Percentiles rank a stretch among this genome's conserved stretches.
Conservation (phyloP, 2,329 filamentous ascomycete species). For the Monosporascus sp. region DNA sequence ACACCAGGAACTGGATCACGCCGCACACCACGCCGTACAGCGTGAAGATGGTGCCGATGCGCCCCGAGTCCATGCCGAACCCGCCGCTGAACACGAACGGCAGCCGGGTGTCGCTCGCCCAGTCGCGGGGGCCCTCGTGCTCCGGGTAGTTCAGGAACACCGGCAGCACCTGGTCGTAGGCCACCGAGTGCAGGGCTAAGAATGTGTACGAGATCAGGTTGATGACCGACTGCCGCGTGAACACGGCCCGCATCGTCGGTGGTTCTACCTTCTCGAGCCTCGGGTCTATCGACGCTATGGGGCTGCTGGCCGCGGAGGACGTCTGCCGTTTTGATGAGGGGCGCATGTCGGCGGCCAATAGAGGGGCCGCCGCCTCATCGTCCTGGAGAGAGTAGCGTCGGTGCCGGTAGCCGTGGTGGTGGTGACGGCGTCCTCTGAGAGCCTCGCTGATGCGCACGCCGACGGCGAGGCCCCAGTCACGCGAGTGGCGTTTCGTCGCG, state of each 20-base stretch:
- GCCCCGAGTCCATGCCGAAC: slow-evolving; percentile 66
- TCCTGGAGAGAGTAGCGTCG: slow-evolving; percentile 47
- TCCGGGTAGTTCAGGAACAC: slow-evolving; percentile 79
- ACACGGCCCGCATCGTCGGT: slow-evolving; percentile 41
- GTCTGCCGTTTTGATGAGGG: slow-evolving; percentile 4
- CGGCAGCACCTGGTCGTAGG: slow-evolving; percentile 82
- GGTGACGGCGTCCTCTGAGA: slow-evolving; percentile 21
- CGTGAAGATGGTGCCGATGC: slow-evolving; percentile 83
- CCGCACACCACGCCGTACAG: slow-evolving; percentile 76
- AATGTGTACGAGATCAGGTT: slow-evolving; percentile 75
- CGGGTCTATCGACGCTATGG: slow-evolving; percentile 6
- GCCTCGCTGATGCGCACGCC: slow-evolving; percentile 58
- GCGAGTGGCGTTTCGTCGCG: slow-evolving; percentile 59
- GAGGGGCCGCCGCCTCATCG: slow-evolving; percentile 51
- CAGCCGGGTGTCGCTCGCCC: slow-evolving; percentile 37
- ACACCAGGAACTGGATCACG: slow-evolving; percentile 78
- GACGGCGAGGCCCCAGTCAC: slow-evolving; percentile 71
- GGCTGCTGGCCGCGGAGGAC: not conserved
- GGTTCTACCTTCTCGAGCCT: slow-evolving; percentile 15
- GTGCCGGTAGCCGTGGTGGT: slow-evolving; percentile 21
- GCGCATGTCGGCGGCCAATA: slow-evolving; percentile 36
- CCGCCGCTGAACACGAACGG: slow-evolving; percentile 82
- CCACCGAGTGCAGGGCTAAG: slow-evolving; percentile 74
- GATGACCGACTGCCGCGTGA: slow-evolving; percentile 68
- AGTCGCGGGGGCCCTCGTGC: slow-evolving; percentile 51